These are phyloP conservation scores for Mallotus japonicus DNA, from an alignment of 441 rosid genomes.

Conservation along the genomic window DNA sequence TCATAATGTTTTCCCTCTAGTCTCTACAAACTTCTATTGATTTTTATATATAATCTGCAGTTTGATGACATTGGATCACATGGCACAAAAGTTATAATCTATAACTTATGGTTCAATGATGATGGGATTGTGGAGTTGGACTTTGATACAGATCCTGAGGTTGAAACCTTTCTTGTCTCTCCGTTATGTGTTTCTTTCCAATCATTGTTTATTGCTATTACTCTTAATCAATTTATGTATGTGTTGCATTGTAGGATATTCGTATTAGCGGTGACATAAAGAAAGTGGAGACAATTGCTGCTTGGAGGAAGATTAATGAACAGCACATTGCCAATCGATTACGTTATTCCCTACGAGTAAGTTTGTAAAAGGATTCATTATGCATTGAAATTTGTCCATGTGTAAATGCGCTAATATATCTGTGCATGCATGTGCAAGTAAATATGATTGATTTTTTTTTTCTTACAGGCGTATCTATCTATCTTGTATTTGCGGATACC, in stretches of 20 bases:
- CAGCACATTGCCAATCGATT: conserved; percentile 65
- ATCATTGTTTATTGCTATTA: conserved; percentile 6
- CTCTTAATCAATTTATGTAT: conserved; percentile 22
- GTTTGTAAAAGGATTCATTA: conserved; percentile 24
- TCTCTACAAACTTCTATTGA: conserved; percentile 8
- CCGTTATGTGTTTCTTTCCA: conserved; percentile 11
- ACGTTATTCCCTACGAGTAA: conserved; percentile 75
- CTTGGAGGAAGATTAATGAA: conserved; percentile 53
- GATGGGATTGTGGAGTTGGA: conserved; percentile 75
- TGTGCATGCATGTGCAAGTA: background rate
- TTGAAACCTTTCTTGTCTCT: conserved; percentile 26
- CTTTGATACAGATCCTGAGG: conserved; percentile 68
- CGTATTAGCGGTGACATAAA: conserved; percentile 60
- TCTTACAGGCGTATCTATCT: conserved; percentile 71
- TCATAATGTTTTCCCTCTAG: background rate
- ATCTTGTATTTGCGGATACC: conserved; percentile 86
- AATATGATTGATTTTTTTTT: conserved; percentile 17
- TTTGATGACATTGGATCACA: conserved; percentile 69
- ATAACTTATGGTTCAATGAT: conserved; percentile 77
- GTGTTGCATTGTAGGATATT: conserved; percentile 58
- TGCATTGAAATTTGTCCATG: background rate
- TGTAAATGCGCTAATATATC: background rate
- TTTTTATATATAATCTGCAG: conserved; percentile 39
- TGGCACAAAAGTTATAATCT: conserved; percentile 86
- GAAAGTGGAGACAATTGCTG: conserved; percentile 37